These are phyloP conservation scores for Yamadazyma akitaensis DNA, from an alignment of 805 yeast species.

Conservation along the genomic window DNA sequence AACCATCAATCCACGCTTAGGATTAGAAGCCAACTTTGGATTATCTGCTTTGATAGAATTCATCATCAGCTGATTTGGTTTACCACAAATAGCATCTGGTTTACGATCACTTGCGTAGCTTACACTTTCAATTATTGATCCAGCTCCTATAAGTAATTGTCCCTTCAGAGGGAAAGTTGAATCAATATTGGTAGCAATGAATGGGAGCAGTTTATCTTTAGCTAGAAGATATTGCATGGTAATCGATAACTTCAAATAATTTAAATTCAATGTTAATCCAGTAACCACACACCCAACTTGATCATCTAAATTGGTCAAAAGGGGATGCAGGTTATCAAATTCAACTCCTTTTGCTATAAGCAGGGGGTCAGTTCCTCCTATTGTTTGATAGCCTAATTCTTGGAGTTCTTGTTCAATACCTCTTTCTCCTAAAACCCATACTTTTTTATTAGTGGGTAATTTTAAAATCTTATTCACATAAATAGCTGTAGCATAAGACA, in stretches of 20 bases:
- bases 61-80: slow-evolving; percentile 88
- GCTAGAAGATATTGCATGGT: slow-evolving; percentile 78
- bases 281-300: slow-evolving; percentile 84
- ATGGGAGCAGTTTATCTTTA: slow-evolving; percentile 54
- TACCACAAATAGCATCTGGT: slow-evolving; percentile 85
- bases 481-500: slow-evolving; percentile 88
- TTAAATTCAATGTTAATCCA: slow-evolving; percentile 75
- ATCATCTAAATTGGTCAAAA: slow-evolving; percentile 59
- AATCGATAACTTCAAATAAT: slow-evolving; percentile 76
- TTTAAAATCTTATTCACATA: slow-evolving; percentile 74
- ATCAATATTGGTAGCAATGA: slow-evolving; percentile 92
- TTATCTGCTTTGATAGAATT: slow-evolving; percentile 75
- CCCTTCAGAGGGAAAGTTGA: slow-evolving; percentile 93
- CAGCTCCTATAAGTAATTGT: slow-evolving; percentile 88
- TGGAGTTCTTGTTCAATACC: slow-evolving; percentile 82
- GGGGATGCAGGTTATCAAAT: slow-evolving; percentile 55
- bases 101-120: slow-evolving; percentile 72
- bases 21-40: slow-evolving; percentile 44
- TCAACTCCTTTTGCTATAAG: slow-evolving; percentile 43
- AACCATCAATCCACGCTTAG: slow-evolving; percentile 74
- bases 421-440: slow-evolving; percentile 84
- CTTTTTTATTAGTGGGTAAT: slow-evolving; percentile 71
- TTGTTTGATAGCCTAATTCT: slow-evolving; percentile 66
- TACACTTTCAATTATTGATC: slow-evolving; percentile 78
- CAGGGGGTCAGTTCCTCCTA: slow-evolving; percentile 81